A percentile compares a stretch with the other conserved stretches of the same genome.
phyloP scores from a whole-genome alignment of 2,329 filamentous ascomycete genomes.

The Rhynchosporium secalis region DNA sequence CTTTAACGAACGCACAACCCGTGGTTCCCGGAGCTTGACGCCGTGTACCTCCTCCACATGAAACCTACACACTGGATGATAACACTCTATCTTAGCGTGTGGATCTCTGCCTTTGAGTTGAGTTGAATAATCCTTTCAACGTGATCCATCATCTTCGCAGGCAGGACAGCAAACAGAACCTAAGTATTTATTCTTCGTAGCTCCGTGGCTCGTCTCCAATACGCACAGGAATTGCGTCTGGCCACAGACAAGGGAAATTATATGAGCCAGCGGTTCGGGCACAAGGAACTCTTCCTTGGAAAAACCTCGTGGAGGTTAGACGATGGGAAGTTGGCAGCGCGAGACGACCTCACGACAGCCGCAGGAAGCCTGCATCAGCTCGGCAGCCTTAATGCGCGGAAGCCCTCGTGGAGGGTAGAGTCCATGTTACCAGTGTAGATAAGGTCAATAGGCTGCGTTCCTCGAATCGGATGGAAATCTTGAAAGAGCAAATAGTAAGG shows the following conservation, averaged over 20 bases:
- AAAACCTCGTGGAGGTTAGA: conserved; percentile 5
- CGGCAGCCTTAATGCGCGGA: conserved; percentile 17
- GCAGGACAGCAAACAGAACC: background rate
- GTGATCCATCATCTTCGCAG: background rate
- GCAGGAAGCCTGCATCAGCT: conserved; percentile 16
- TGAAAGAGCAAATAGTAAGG: too few species aligned
- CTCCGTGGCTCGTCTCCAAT: conserved; percentile 19
- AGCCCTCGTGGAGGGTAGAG: background rate
- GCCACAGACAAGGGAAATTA: conserved; percentile 13
- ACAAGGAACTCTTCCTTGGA: conserved; percentile 23
- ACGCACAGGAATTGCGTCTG: conserved; percentile 12
- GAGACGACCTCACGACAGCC: background rate
- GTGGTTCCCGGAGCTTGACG: conserved; percentile 1
- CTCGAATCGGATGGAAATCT: background rate
- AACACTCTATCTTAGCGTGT: background rate
- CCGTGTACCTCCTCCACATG: background rate
- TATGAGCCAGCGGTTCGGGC: conserved; percentile 11
- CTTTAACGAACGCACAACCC: background rate
- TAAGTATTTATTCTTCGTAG: background rate
- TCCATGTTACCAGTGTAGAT: background rate
- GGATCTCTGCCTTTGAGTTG: conserved; percentile 1
- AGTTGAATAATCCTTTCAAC: background rate
- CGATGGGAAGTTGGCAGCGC: background rate
- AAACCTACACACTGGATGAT: background rate
- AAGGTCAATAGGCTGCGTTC: background rate